Evolutionary conservation across 805 yeast species (phyloP).

Genomic region (Priceomyces castillae): DNA sequence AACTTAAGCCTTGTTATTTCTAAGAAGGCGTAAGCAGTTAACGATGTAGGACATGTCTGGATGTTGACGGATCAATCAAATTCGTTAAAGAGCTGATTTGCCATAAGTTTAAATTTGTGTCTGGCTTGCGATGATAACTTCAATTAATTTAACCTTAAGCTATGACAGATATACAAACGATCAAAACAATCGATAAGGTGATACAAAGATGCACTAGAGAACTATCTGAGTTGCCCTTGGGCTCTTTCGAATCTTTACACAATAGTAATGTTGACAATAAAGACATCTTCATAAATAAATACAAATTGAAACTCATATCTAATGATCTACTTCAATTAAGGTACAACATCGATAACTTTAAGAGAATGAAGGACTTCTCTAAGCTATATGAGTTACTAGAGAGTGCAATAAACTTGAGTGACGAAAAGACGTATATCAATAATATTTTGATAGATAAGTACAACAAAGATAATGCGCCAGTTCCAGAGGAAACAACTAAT

Average conservation of each 20-base stretch:
- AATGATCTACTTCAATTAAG: conserved; percentile 13
- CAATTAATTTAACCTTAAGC: no score
- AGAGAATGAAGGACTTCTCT: conserved; percentile 12
- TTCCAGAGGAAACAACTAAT: neutral
- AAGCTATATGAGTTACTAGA: conserved; percentile 12
- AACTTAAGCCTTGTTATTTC: no score
- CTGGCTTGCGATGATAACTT: no score
- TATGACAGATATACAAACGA: conserved; percentile 6
- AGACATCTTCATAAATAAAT: conserved; percentile 22
- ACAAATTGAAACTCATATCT: conserved; percentile 18
- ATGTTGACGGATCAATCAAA: neutral
- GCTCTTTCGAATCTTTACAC: conserved; percentile 10
- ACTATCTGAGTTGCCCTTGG: conserved; percentile 10
- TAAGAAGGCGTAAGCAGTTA: no score
- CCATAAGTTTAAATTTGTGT: no score
- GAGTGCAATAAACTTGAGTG: conserved; percentile 16
- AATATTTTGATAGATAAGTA: conserved; percentile 12
- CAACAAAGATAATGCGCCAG: neutral
- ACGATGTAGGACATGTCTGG: neutral
- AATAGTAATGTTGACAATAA: conserved; percentile 5
- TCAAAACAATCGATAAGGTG: conserved; percentile 18
- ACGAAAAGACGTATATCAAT: conserved; percentile 21
- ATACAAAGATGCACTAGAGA: conserved; percentile 19
- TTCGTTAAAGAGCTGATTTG: neutral
- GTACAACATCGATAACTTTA: conserved; percentile 7